A percentile compares a stretch with the other conserved stretches of the same genome.
phyloP scores from a whole-genome alignment of 768 basidiomycete genomes.

The Amanita polypyramis region DNA sequence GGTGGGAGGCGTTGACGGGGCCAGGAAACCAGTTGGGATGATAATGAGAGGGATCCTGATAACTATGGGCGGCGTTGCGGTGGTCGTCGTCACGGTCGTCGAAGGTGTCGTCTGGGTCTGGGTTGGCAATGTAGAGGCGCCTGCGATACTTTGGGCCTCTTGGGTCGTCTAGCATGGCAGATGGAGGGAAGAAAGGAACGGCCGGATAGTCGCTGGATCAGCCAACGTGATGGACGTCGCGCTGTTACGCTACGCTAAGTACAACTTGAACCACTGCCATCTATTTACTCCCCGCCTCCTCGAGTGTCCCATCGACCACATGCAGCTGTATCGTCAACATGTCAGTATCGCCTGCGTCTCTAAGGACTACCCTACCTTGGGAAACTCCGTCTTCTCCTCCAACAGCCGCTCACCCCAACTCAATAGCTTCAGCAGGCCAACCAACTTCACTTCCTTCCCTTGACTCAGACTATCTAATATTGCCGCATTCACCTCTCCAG shows the following conservation, averaged over 20 bases:
- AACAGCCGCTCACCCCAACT: conserved; percentile 83
- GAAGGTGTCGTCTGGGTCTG: conserved; percentile 37
- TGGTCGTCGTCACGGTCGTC: conserved; percentile 19
- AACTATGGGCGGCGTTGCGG: conserved; percentile 6
- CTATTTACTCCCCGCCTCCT: conserved; percentile 9
- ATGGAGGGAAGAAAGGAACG: conserved; percentile 7
- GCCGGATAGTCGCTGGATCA: neutral
- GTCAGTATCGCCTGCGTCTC: neutral
- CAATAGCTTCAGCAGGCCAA: conserved; percentile 71
- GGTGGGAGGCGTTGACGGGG: conserved; percentile 8
- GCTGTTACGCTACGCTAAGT: conserved; percentile 14
- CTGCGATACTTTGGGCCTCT: conserved; percentile 29
- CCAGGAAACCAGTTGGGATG: neutral
- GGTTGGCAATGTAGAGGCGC: conserved; percentile 52
- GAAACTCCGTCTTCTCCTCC: conserved; percentile 71
- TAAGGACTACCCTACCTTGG: conserved; percentile 39
- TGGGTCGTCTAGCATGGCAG: conserved; percentile 53
- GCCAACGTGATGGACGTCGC: conserved; percentile 8
- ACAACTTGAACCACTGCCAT: conserved; percentile 16
- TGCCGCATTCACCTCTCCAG: conserved; percentile 90
- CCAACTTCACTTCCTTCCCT: conserved; percentile 85
- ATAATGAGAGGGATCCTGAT: neutral
- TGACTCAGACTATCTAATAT: conserved; percentile 89
- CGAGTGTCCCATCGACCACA: conserved; percentile 11
- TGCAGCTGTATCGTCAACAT: conserved; percentile 18